Base-by-base conservation (phyloP, 2,329 filamentous ascomycete genomes). In the Davidsoniella virescens region DNA sequence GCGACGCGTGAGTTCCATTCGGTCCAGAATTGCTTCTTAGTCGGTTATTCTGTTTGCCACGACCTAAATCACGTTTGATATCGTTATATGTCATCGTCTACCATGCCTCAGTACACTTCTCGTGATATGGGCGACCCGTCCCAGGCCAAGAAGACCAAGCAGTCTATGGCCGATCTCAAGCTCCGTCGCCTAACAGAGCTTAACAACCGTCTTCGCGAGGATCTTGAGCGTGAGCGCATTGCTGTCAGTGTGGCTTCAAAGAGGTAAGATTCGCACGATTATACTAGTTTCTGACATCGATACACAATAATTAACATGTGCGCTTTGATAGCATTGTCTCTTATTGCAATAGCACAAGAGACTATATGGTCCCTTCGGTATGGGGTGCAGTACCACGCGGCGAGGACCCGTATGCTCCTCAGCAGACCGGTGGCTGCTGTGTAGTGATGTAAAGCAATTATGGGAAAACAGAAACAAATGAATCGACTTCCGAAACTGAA, bases 131-230 rank as follows among this genome's bases (percentile, higher is more conserved):
- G 75, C 66, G 78, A 82, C 63, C 75, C 76, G 64, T 76, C 75
- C 60, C 76, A 81, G 64, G 76, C 79, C 60, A 80, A 77, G 75
- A 94, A 88, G 72, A 96, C 93, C 73, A 95, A 95, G 75, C 92
- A 96, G 71, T 94, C 87, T 65, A 96, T 98, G 86, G 90, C 90
- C 59, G 92, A 98, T 66, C 78, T 98, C 57, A 98, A 98, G 76
- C 79, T 96, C 61, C 82, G 92, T 62, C 84, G 92, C 57, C 75
- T 98, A 67, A 96, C 88, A 55, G 92, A 98, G 71, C 78, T 98
- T 61, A 98, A 96, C 75, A 87, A 87, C 67, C 83, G 92, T 60
- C 71, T 98, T 65, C 85, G 88, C 61, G 92, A 98, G 69, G 92
- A 98, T 65, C 74, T 98, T 56, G 92, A 96, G 61, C 80, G 92